These are phyloP conservation scores for Salisapilia sapeloensis DNA, from an alignment of 352 stramenopile genomes.

Conservation along the genomic window DNA sequence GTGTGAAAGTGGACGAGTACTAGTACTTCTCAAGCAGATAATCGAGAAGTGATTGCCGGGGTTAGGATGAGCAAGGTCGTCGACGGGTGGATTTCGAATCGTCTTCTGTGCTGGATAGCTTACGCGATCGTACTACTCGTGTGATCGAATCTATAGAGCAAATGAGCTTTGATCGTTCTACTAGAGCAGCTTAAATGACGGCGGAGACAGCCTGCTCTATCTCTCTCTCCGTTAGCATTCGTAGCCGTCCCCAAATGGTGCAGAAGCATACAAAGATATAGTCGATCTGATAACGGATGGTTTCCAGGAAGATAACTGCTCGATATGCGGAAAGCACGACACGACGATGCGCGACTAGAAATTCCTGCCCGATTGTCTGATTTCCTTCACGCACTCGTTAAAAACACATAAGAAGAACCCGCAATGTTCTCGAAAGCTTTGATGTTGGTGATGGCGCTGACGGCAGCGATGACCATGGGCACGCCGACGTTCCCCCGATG, in stretches of 20 bases:
- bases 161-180: too few relatives aligned
- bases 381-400: neutral
- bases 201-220: too few relatives aligned
- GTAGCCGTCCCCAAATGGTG: too few relatives aligned
- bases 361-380: neutral
- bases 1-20: neutral
- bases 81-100: too few relatives aligned
- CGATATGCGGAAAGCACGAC: constrained; percentile 1
- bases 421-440: constrained; percentile 9
- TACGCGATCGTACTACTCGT: too few relatives aligned
- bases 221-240: too few relatives aligned
- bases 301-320: neutral
- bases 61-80: too few relatives aligned
- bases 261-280: neutral
- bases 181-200: too few relatives aligned
- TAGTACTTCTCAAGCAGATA: constrained; percentile 2
- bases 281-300: neutral
- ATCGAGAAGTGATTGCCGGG: constrained; percentile 7
- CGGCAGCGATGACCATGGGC: constrained; percentile 5
- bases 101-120: too few relatives aligned
- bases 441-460: constrained; percentile 8
- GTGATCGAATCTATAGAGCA: too few relatives aligned
- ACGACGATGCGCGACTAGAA: neutral
- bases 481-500: constrained; percentile 10
- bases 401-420: constrained; percentile 1